A percentile compares a stretch with the other conserved stretches of the same genome.
These are phyloP conservation scores for Voacanga thouarsii DNA, from an alignment of 257 asterid species.

Conservation along the genomic window DNA sequence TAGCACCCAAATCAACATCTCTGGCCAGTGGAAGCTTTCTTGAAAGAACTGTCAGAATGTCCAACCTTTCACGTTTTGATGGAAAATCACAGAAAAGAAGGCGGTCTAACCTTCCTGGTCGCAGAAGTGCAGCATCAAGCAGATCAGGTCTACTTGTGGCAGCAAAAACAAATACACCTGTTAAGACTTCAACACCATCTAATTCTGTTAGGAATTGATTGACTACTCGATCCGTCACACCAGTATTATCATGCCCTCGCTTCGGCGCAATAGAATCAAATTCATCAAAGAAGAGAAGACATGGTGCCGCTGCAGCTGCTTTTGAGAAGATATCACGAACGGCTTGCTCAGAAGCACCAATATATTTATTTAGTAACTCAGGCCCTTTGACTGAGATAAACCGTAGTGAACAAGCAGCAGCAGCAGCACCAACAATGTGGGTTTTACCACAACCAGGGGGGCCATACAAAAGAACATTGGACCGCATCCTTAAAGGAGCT, in stretches of 20 bases:
- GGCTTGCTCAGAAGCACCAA: constrained; percentile 99
- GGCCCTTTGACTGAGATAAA: constrained; percentile 98
- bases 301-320: constrained; percentile 97
- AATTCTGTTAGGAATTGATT: constrained; percentile 94
- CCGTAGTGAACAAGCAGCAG: constrained; percentile 92
- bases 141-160: constrained; percentile 98
- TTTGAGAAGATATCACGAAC: constrained; percentile 93
- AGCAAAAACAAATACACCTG: constrained; percentile 97
- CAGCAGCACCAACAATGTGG: constrained; percentile 97
- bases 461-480: constrained; percentile 93
- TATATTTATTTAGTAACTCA: constrained; percentile 90
- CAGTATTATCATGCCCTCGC: constrained; percentile 96
- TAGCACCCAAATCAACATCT: constrained; percentile 63
- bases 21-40: constrained; percentile 75
- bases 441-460: constrained; percentile 99
- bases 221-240: constrained; percentile 96
- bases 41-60: constrained; percentile 80
- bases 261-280: constrained; percentile 97
- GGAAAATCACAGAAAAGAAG: constrained; percentile 97
- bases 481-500: constrained; percentile 90
- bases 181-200: constrained; percentile 96
- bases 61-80: constrained; percentile 68
- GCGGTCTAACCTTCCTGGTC: constrained; percentile 96
- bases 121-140: constrained; percentile 98
- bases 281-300: constrained; percentile 90